Conservation (phyloP, 805 yeast species). For the Myxozyma neglecta region DNA sequence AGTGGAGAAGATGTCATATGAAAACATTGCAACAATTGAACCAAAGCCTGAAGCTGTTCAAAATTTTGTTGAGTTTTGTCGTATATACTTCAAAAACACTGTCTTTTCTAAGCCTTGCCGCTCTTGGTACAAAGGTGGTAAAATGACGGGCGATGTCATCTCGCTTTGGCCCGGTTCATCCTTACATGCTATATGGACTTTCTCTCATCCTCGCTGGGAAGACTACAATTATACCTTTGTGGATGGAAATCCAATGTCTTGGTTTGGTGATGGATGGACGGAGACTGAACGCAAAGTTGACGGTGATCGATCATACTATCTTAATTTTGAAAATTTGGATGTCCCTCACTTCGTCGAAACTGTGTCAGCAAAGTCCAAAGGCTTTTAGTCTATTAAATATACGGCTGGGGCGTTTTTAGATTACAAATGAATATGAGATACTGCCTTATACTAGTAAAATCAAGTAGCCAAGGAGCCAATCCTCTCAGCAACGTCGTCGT, state of each 20-base stretch:
- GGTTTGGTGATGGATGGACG: constrained; percentile 20
- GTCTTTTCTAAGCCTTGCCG: constrained; percentile 17
- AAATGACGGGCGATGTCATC: constrained; percentile 5
- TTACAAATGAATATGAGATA: no score
- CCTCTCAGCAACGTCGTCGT: no score
- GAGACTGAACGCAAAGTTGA: constrained; percentile 2
- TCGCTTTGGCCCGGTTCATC: constrained; percentile 31
- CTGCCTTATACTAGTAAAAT: no score
- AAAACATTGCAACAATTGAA: constrained; percentile 14
- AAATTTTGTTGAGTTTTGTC: constrained; percentile 10
- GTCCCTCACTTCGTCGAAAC: not conserved
- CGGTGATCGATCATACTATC: constrained; percentile 12
- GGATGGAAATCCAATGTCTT: constrained; percentile 12
- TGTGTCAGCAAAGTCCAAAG: not conserved
- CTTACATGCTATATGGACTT: constrained; percentile 13
- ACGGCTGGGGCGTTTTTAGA: no score
- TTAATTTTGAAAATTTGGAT: constrained; percentile 7
- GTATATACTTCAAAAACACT: constrained; percentile 11
- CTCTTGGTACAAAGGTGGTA: constrained; percentile 24
- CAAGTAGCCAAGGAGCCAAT: no score
- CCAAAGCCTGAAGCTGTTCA: constrained; percentile 15
- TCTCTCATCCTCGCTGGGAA: constrained; percentile 26
- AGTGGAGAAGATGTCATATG: constrained; percentile 17
- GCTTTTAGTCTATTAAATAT: no score
- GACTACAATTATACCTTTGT: constrained; percentile 21